These are phyloP conservation scores for Entoloma clypeatum DNA, from an alignment of 1,284 basidiomycete genomes.

Conservation along the genomic window DNA sequence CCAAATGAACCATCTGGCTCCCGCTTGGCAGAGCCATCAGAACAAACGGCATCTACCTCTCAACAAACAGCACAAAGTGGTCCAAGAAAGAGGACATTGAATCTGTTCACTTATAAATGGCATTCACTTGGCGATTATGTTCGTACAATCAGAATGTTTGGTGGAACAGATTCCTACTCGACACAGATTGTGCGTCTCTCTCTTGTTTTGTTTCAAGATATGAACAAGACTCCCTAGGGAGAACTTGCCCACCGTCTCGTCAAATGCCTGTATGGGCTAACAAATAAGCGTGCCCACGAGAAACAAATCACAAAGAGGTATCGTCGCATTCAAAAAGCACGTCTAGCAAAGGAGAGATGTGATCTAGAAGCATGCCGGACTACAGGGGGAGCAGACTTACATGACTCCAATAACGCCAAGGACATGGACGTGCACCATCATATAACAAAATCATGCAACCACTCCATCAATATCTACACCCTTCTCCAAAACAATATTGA, in stretches of 20 bases:
- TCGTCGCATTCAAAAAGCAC: too few species aligned
- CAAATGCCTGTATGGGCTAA: conserved; percentile 24
- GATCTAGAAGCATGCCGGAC: too few species aligned
- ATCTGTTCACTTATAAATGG: conserved; percentile 31
- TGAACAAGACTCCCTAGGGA: conserved; percentile 22
- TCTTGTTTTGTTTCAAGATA: conserved; percentile 2
- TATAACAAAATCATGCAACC: conserved; percentile 18
- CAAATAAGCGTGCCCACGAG: conserved; percentile 25
- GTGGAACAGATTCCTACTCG: conserved; percentile 29
- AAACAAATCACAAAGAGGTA: conserved; percentile 21
- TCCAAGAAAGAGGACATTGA: conserved; percentile 20
- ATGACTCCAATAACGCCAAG: too few species aligned
- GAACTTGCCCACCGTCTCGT: conserved; percentile 27
- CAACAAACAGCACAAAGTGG: too few species aligned
- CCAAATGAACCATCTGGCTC: too few species aligned
- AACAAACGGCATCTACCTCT: too few species aligned
- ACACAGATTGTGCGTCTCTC: conserved; percentile 26
- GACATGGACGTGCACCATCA: conserved; percentile 19
- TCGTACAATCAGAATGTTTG: conserved; percentile 27
- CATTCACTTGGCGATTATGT: conserved; percentile 35
- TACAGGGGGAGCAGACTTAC: too few species aligned
- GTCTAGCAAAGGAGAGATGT: too few species aligned
- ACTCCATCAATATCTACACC: conserved; percentile 12
- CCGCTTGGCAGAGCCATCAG: too few species aligned
- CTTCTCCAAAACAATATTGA: conserved; percentile 11